Percentiles rank a stretch among this genome's conserved stretches.
These are phyloP conservation scores for Leccinum variicolor DNA, from an alignment of 768 basidiomycete genomes.

Conservation along the genomic window DNA sequence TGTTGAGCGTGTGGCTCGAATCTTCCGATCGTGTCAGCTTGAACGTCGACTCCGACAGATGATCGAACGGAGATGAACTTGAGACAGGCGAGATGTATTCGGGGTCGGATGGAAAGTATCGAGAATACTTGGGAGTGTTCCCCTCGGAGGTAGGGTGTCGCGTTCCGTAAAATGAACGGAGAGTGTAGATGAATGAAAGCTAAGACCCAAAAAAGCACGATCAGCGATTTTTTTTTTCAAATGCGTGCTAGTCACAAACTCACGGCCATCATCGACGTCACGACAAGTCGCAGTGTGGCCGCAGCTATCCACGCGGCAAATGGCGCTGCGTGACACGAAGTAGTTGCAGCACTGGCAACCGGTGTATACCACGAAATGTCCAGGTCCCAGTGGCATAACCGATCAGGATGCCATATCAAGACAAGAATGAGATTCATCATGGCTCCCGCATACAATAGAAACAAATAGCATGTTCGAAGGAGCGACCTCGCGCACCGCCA, in stretches of 20 bases:
- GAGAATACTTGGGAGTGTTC: conserved; percentile 9
- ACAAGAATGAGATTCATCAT: conserved; percentile 54
- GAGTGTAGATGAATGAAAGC: conserved; percentile 21
- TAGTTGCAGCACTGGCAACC: conserved; percentile 19
- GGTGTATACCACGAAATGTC: conserved; percentile 63
- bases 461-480: conserved; percentile 42
- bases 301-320: conserved; percentile 57
- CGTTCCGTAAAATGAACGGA: conserved; percentile 12
- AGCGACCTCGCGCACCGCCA: conserved; percentile 14
- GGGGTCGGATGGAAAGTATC: conserved; percentile 21
- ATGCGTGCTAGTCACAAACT: conserved; percentile 26
- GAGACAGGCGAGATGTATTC: conserved; percentile 18
- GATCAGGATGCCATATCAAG: conserved; percentile 46
- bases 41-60: conserved; percentile 11
- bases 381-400: conserved; percentile 60
- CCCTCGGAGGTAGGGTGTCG: conserved; percentile 17
- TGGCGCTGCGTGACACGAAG: conserved; percentile 13
- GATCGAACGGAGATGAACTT: conserved; percentile 7
- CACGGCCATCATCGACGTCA: conserved; percentile 55
- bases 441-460: conserved; percentile 51
- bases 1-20: conserved; percentile 15
- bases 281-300: conserved; percentile 47
- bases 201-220: conserved; percentile 1
- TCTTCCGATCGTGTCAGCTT: conserved; percentile 16
- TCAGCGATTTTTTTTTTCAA: conserved; percentile 4